A percentile compares a stretch with the other conserved stretches of the same genome.
Conservation (phyloP, 129 eudicot genomes). For the Erigeron canadensis region DNA sequence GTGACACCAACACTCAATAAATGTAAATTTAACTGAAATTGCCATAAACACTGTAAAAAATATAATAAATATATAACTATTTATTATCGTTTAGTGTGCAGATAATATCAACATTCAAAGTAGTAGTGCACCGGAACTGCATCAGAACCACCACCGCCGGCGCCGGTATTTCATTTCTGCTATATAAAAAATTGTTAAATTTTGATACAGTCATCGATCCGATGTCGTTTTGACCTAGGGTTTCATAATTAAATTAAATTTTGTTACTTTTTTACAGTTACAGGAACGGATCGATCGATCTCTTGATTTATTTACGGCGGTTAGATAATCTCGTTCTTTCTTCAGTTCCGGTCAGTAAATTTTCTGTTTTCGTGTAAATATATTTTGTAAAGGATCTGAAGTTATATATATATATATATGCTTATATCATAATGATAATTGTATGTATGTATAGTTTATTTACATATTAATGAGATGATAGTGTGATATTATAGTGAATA, state of each 20-base stretch:
- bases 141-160: constrained; percentile 18
- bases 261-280: constrained; percentile 14
- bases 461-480: too few species aligned
- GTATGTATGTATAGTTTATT: too few species aligned
- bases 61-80: too few species aligned
- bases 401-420: neutral
- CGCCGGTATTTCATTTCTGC: constrained; percentile 14
- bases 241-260: constrained; percentile 17
- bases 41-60: too few species aligned
- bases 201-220: constrained; percentile 15
- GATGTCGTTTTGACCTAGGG: constrained; percentile 16
- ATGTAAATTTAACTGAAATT: constrained; percentile 19
- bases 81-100: too few species aligned
- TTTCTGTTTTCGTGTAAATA: constrained; percentile 12
- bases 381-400: neutral
- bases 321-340: constrained; percentile 16
- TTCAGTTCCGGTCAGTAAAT: constrained; percentile 22
- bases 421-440: too few species aligned
- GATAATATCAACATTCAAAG: too few species aligned
- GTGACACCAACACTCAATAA: constrained; percentile 30
- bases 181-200: neutral
- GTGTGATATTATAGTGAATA: too few species aligned
- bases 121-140: constrained; percentile 18
- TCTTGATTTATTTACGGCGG: constrained; percentile 7
- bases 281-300: constrained; percentile 23